These are phyloP conservation scores for Chrysanthemum lavandulifolium DNA, from an alignment of 129 eudicot species.

Conservation along the genomic window DNA sequence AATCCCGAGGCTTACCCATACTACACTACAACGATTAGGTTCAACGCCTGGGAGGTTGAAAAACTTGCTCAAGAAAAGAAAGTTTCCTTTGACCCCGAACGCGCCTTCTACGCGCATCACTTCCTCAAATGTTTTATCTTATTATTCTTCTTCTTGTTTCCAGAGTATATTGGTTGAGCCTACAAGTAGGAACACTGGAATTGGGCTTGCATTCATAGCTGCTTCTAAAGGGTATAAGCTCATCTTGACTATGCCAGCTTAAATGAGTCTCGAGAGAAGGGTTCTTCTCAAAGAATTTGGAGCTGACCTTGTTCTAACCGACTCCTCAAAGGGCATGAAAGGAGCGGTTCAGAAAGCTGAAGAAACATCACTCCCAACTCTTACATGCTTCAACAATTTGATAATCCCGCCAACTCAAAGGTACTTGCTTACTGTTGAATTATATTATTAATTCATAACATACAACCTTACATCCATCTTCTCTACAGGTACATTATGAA, in stretches of 20 bases:
- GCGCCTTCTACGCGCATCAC: too few relatives aligned
- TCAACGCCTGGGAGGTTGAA: too few relatives aligned
- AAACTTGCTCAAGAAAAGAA: too few relatives aligned
- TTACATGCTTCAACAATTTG: conserved; percentile 97
- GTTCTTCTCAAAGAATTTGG: conserved; percentile 97
- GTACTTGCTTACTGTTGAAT: conserved; percentile 9
- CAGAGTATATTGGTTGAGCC: conserved; percentile 97
- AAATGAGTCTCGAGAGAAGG: conserved; percentile 99
- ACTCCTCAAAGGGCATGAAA: conserved; percentile 96
- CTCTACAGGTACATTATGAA: conserved; percentile 82
- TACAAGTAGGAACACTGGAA: conserved; percentile 98
- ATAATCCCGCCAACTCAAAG: conserved; percentile 99
- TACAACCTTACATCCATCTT: background rate
- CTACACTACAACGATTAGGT: too few relatives aligned
- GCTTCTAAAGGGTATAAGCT: conserved; percentile 97
- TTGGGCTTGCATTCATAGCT: conserved; percentile 97
- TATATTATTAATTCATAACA: too few relatives aligned
- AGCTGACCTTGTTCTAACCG: conserved; percentile 93
- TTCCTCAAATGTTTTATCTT: background rate
- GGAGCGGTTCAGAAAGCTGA: conserved; percentile 98
- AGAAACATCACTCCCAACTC: conserved; percentile 81
- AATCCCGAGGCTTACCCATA: too few relatives aligned
- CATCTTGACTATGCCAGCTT: conserved; percentile 94
- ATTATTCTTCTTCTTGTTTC: conserved; percentile 17
- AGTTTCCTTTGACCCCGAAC: too few relatives aligned